Evolutionary conservation across 768 basidiomycete species (phyloP).

Genomic region (Collybia sordida): DNA sequence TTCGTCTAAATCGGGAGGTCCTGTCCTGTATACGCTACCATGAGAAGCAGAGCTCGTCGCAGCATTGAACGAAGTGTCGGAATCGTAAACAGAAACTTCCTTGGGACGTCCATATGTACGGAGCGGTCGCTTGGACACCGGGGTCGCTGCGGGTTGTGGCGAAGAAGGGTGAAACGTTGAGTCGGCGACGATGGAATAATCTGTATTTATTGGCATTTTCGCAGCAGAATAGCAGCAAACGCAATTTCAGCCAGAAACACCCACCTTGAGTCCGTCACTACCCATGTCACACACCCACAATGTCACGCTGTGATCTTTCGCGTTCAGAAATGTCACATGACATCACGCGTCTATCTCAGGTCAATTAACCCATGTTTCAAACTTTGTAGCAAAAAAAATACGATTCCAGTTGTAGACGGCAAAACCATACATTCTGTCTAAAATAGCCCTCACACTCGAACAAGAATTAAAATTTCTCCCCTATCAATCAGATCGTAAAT

Average conservation of each 20-base stretch:
- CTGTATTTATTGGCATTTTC: slow-evolving; percentile 33
- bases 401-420: too few relatives aligned
- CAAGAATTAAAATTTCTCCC: too few relatives aligned
- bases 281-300: background rate
- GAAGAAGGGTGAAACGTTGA: slow-evolving; percentile 35
- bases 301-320: slow-evolving; percentile 6
- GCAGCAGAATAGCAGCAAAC: slow-evolving; percentile 1
- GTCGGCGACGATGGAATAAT: slow-evolving; percentile 36
- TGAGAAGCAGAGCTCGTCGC: slow-evolving; percentile 20
- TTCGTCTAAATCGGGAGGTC: slow-evolving; percentile 29
- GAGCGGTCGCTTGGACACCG: slow-evolving; percentile 32
- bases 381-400: too few relatives aligned
- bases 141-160: slow-evolving; percentile 18
- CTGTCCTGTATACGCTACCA: slow-evolving; percentile 33
- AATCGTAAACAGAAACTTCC: slow-evolving; percentile 22
- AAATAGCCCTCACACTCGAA: too few relatives aligned
- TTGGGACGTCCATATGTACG: slow-evolving; percentile 47
- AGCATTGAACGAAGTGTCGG: slow-evolving; percentile 21
- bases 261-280: background rate
- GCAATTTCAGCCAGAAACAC: background rate
- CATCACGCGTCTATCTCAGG: background rate
- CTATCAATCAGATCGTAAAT: too few relatives aligned
- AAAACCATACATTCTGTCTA: too few relatives aligned
- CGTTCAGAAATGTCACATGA: slow-evolving; percentile 1
- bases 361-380: too few relatives aligned